These are phyloP conservation scores for Suhomyces kilbournensis DNA, from an alignment of 805 yeast genomes.

Conservation along the genomic window DNA sequence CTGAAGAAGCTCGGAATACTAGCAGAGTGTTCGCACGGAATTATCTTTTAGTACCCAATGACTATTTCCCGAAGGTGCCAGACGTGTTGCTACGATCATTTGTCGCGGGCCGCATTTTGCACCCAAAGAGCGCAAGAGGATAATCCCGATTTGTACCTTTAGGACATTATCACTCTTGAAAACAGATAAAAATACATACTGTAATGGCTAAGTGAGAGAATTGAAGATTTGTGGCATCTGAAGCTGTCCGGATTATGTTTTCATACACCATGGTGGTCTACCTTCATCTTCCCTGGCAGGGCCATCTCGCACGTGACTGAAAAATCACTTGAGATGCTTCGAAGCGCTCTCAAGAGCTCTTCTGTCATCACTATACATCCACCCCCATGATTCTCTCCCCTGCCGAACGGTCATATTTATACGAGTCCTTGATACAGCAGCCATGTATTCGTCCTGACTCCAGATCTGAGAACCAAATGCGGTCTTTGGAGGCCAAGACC, in stretches of 20 bases:
- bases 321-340: background rate
- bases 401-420: constrained; percentile 72
- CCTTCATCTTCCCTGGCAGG: background rate
- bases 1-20: no score
- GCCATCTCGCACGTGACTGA: background rate
- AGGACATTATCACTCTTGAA: no score
- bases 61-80: no score
- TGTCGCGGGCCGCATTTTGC: background rate
- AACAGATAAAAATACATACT: no score
- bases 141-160: no score
- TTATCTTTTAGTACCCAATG: no score
- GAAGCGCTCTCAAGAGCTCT: background rate
- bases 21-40: no score
- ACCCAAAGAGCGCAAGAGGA: background rate
- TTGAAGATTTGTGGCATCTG: no score
- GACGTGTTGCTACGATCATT: background rate
- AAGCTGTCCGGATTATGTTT: background rate
- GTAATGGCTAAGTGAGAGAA: no score
- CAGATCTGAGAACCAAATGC: constrained; percentile 65
- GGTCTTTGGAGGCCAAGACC: constrained; percentile 82
- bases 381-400: constrained; percentile 62
- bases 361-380: background rate
- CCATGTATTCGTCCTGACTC: constrained; percentile 86
- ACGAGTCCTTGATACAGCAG: constrained; percentile 59
- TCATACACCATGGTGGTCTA: background rate